Base-by-base conservation (phyloP, 2,329 filamentous ascomycete species). In the Cercospora berteroae region DNA sequence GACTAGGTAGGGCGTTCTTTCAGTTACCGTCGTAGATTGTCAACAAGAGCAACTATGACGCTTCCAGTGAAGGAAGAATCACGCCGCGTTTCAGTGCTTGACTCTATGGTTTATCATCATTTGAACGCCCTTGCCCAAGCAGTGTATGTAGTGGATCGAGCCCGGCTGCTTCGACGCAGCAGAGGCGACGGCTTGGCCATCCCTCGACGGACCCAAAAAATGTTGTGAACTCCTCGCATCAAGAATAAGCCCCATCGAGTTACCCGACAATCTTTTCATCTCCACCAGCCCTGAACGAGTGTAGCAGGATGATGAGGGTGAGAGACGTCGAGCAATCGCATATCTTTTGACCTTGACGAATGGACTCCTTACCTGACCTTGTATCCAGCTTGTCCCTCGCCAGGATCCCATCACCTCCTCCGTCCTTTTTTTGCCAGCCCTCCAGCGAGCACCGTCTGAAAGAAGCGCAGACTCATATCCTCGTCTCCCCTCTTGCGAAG, bases 211-310 rank as follows among this genome's bases (percentile, higher is more conserved):
- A 82, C 81, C 81, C 80, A 76, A 79, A 80, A 76, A 69, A 12
- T 25, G 77, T 76, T 65, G 67, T 74, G 84, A 83, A 86, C 91
- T 90, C 91, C 93, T 97, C 93, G 94, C 91, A 87, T 93, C 94
- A 91, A 97, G 93, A 97, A 97, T 98, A 93, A 97, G 94, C 94
- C 94, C 94, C 94, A 96, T 98, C 93, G 94, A 97, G 94, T 98
- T 96, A 97, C 92, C 86, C 82, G 80, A 77, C 72, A 64, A 33
- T 60, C 58, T 72, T 65, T 59, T 72, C 72, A 72, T 65, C 69
- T 64, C 68, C 68, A 75, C 42, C 65, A 60, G 56, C 23, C 60
- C 65, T 56, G 61, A 59, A 67, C 55, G 52, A 60, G 65, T 63
- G 66, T 62, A 74, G 74, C 65, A 67, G 67, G 67, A 65, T 72